Conservation (phyloP, 495 filamentous ascomycete genomes). For the Penicillium cosmopolitanum region DNA sequence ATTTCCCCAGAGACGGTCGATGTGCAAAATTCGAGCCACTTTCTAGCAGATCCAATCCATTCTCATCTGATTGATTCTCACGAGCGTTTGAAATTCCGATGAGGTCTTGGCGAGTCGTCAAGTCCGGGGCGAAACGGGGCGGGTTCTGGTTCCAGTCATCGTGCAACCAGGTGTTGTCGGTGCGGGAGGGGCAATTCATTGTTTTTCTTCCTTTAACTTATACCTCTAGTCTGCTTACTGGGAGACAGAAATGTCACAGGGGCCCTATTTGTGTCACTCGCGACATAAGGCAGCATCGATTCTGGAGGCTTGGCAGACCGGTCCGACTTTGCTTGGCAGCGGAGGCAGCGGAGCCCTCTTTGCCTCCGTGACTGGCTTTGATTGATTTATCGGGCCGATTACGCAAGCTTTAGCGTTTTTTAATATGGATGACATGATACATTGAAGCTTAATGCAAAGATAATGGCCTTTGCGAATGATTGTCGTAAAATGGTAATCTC, state of each 20-base stretch:
- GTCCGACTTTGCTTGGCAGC: conserved; percentile 19
- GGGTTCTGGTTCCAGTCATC: conserved; percentile 60
- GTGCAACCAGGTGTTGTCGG: conserved; percentile 51
- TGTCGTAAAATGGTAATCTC: too few relatives aligned
- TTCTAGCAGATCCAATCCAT: background rate
- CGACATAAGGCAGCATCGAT: conserved; percentile 13
- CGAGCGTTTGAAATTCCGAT: conserved; percentile 47
- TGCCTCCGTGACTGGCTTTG: background rate
- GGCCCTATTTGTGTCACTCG: background rate
- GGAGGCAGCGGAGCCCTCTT: conserved; percentile 1
- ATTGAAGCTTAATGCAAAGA: background rate
- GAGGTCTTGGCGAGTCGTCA: conserved; percentile 62
- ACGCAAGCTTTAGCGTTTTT: background rate
- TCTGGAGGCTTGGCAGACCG: conserved; percentile 16
- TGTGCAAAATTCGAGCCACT: conserved; percentile 18
- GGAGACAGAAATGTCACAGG: background rate
- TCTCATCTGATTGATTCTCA: conserved; percentile 20
- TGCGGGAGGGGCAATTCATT: conserved; percentile 63
- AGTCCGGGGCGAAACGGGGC: conserved; percentile 50
- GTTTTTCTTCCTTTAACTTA: background rate
- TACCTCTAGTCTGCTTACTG: background rate
- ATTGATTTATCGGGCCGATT: background rate
- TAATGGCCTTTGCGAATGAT: too few relatives aligned
- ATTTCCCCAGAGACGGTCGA: conserved; percentile 7
- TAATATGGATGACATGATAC: background rate